Conservation (phyloP, 768 basidiomycete genomes). For the Lyophyllum atratum region DNA sequence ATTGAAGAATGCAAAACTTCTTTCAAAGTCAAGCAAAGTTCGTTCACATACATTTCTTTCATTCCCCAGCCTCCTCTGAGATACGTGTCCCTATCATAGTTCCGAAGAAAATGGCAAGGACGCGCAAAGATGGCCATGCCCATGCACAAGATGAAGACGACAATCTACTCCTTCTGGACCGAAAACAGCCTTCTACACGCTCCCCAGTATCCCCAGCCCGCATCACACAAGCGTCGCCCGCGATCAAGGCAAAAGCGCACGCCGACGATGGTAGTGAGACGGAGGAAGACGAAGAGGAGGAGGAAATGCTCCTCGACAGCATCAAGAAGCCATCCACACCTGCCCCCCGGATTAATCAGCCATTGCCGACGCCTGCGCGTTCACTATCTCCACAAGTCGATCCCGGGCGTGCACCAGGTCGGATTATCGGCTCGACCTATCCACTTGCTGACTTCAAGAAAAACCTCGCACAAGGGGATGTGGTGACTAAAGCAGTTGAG, state of each 20-base stretch:
- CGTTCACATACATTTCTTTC: conserved; percentile 13
- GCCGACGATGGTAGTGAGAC: conserved; percentile 54
- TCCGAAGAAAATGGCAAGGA: conserved; percentile 58
- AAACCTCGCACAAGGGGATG: conserved; percentile 71
- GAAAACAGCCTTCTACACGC: conserved; percentile 27
- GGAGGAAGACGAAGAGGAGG: conserved; percentile 44
- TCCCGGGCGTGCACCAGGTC: conserved; percentile 59
- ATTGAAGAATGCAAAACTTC: conserved; percentile 61
- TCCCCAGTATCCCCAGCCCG: conserved; percentile 16
- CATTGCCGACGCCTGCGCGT: conserved; percentile 56
- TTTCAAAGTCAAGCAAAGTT: conserved; percentile 83
- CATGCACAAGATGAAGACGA: conserved; percentile 67
- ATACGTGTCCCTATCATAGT: conserved; percentile 38
- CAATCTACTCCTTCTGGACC: conserved; percentile 58
- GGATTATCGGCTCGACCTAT: conserved; percentile 73
- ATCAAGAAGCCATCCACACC: conserved; percentile 23
- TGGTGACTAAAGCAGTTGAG: conserved; percentile 84
- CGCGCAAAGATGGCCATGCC: conserved; percentile 63
- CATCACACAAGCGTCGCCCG: conserved; percentile 13
- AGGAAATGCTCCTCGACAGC: conserved; percentile 28
- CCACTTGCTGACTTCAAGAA: conserved; percentile 79
- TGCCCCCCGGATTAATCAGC: conserved; percentile 16
- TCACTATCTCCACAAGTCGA: conserved; percentile 47
- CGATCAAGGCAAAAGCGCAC: conserved; percentile 28
- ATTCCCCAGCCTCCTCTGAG: neutral